These are phyloP conservation scores for Mucor piriformis DNA, from an alignment of 371 early-diverging fungal genomes.

Conservation along the genomic window DNA sequence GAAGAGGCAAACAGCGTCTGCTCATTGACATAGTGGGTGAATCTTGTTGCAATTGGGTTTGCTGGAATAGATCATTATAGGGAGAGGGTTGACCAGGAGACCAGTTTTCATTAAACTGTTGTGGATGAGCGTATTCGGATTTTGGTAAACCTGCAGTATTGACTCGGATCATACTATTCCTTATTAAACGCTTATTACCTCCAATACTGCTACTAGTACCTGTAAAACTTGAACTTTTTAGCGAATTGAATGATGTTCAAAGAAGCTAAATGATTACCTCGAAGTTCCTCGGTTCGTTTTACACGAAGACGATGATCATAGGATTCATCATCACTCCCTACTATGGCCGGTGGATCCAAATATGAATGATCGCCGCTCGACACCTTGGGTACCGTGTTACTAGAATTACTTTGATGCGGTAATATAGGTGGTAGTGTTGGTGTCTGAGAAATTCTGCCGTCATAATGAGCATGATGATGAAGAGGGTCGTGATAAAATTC, in stretches of 20 bases:
- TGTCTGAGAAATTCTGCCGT: slow-evolving; percentile 3
- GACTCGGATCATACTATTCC: slow-evolving; percentile 25
- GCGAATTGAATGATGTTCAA: slow-evolving; percentile 19
- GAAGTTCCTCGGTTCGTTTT: slow-evolving; percentile 45
- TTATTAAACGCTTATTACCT: background rate
- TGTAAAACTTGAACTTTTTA: slow-evolving; percentile 23
- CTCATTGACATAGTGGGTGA: background rate
- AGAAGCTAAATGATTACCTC: slow-evolving; percentile 24
- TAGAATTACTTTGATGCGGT: background rate
- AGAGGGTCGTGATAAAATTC: slow-evolving; percentile 17
- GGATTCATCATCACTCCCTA: slow-evolving; percentile 48
- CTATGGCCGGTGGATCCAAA: background rate
- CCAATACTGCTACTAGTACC: slow-evolving; percentile 1
- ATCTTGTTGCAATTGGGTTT: slow-evolving; percentile 2
- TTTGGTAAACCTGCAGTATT: slow-evolving; percentile 37
- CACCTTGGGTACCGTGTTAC: background rate
- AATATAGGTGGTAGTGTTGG: background rate
- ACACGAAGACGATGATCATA: slow-evolving; percentile 39
- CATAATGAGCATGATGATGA: slow-evolving; percentile 12
- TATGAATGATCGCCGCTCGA: background rate
- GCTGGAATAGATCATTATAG: background rate
- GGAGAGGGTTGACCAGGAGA: slow-evolving; percentile 32
- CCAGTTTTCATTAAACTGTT: slow-evolving; percentile 18
- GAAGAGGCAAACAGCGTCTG: slow-evolving; percentile 15
- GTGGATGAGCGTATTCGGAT: slow-evolving; percentile 3